These are phyloP conservation scores for Pterocarpus santalinus DNA, from an alignment of 306 rosid species.

Conservation along the genomic window DNA sequence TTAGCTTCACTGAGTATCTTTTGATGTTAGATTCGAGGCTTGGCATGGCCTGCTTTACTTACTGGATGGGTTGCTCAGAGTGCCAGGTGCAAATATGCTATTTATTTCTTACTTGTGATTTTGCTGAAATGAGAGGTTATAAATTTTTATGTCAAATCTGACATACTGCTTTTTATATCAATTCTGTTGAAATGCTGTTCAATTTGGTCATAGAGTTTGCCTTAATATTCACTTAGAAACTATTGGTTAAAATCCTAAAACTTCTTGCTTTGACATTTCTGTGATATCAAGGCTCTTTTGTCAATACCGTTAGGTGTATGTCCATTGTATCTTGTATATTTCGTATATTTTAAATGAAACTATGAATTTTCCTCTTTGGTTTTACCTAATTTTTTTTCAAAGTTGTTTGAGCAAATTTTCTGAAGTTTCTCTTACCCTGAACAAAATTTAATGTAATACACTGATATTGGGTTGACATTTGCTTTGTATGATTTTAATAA, in stretches of 20 bases:
- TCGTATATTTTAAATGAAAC: slow-evolving; percentile 31
- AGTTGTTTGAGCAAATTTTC: slow-evolving; percentile 28
- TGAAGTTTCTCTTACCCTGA: slow-evolving; percentile 30
- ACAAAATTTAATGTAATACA: slow-evolving; percentile 20
- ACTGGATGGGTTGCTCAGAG: slow-evolving; percentile 79
- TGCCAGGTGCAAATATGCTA: slow-evolving; percentile 61
- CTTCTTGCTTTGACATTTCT: slow-evolving; percentile 23
- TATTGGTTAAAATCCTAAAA: background rate
- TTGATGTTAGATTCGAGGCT: slow-evolving; percentile 67
- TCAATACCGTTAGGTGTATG: background rate
- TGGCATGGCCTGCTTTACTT: slow-evolving; percentile 81
- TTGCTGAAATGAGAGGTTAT: slow-evolving; percentile 33
- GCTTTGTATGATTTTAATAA: slow-evolving; percentile 23
- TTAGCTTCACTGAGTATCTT: background rate
- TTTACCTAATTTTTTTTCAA: slow-evolving; percentile 27
- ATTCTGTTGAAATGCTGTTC: slow-evolving; percentile 17
- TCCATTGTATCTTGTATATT: background rate
- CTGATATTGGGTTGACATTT: background rate
- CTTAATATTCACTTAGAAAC: slow-evolving; percentile 11
- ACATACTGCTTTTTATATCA: background rate
- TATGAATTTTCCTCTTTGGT: slow-evolving; percentile 5
- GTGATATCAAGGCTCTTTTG: slow-evolving; percentile 19
- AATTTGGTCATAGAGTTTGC: slow-evolving; percentile 25
- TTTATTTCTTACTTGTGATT: slow-evolving; percentile 40
- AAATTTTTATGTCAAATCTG: slow-evolving; percentile 15